These are phyloP conservation scores for Fagus sylvatica DNA, from an alignment of 306 rosid genomes.

Conservation along the genomic window DNA sequence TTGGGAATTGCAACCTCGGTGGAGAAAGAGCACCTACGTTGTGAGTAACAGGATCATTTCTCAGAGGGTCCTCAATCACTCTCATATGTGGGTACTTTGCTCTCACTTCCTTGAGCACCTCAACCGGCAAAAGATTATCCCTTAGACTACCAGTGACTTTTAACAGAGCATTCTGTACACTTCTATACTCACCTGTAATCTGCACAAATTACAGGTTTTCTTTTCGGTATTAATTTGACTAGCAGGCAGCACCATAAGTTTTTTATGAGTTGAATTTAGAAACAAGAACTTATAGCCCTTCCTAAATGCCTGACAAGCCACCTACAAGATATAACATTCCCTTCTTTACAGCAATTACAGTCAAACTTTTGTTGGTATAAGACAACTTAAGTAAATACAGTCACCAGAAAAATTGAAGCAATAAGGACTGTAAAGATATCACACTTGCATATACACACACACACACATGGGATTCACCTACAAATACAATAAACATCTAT, in stretches of 20 bases:
- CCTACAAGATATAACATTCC: conserved; percentile 1
- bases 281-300: conserved; percentile 15
- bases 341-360: background rate
- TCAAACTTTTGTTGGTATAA: conserved; percentile 2
- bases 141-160: conserved; percentile 50
- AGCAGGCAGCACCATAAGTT: conserved; percentile 19
- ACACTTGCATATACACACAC: background rate
- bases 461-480: conserved; percentile 7
- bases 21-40: conserved; percentile 28
- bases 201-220: conserved; percentile 33
- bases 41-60: conserved; percentile 28
- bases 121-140: conserved; percentile 33
- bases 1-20: conserved; percentile 26
- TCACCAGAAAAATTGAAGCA: background rate
- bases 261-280: background rate
- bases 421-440: conserved; percentile 20
- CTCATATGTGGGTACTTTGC: conserved; percentile 13
- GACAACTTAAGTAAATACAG: background rate
- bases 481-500: conserved; percentile 13
- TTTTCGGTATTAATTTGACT: conserved; percentile 25
- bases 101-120: conserved; percentile 30
- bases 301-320: conserved; percentile 17
- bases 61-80: conserved; percentile 25
- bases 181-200: conserved; percentile 54
- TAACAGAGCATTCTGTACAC: conserved; percentile 50